A percentile compares a stretch with the other conserved stretches of the same genome.
Evolutionary conservation across 805 yeast genomes (phyloP).

Genomic region (Cyberlindnera petersonii): DNA sequence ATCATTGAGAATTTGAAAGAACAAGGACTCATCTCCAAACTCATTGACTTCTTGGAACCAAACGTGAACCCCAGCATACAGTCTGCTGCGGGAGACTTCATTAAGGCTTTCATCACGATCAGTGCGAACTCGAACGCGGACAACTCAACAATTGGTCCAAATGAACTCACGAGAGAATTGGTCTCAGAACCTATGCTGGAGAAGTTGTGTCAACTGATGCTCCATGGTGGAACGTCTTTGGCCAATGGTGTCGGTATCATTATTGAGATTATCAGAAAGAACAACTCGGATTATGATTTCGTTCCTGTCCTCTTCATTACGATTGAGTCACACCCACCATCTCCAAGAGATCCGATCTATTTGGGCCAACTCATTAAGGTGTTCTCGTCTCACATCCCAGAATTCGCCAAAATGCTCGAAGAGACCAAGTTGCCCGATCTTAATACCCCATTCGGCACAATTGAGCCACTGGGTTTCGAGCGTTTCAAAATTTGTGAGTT

Average conservation of each 20-base stretch:
- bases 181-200: constrained; percentile 71
- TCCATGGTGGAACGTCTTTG: constrained; percentile 79
- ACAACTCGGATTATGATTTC: constrained; percentile 91
- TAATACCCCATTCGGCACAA: constrained; percentile 61
- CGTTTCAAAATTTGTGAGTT: constrained; percentile 87
- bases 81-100: constrained; percentile 91
- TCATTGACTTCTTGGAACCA: constrained; percentile 69
- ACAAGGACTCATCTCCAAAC: constrained; percentile 68
- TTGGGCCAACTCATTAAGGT: constrained; percentile 79
- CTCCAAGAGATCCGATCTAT: constrained; percentile 87
- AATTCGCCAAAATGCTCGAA: constrained; percentile 59
- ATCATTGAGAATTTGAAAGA: constrained; percentile 70
- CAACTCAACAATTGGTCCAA: constrained; percentile 92
- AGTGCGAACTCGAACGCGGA: constrained; percentile 90
- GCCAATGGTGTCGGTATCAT: constrained; percentile 93
- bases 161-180: constrained; percentile 85
- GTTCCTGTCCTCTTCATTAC: constrained; percentile 82
- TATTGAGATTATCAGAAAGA: constrained; percentile 90
- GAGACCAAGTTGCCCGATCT: constrained; percentile 36
- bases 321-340: constrained; percentile 87
- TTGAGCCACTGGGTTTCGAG: constrained; percentile 84
- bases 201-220: constrained; percentile 70
- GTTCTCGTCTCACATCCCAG: constrained; percentile 70
- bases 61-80: constrained; percentile 67
- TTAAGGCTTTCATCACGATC: constrained; percentile 89